Evolutionary conservation across 495 filamentous ascomycete species (phyloP).

Genomic region (Trichoderma orchidacearum): DNA sequence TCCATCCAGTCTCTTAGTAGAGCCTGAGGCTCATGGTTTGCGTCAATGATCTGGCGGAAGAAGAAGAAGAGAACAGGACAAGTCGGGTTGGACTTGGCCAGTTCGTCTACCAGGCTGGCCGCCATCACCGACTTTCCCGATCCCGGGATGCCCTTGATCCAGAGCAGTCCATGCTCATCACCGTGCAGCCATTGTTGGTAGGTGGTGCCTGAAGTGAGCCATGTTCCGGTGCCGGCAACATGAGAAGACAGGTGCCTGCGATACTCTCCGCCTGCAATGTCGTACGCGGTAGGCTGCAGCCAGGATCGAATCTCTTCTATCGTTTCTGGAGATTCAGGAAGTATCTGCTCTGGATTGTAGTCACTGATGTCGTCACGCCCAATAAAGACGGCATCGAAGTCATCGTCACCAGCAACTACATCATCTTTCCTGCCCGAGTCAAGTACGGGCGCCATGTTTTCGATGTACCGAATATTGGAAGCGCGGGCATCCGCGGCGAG

Average conservation of each 20-base stretch:
- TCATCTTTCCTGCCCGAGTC: background rate
- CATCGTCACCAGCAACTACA: background rate
- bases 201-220: conserved; percentile 18
- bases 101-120: conserved; percentile 15
- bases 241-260: conserved; percentile 20
- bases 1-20: conserved; percentile 28
- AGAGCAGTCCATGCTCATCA: conserved; percentile 18
- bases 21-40: conserved; percentile 21
- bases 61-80: conserved; percentile 35
- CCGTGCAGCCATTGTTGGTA: conserved; percentile 26
- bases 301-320: conserved; percentile 14
- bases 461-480: no score
- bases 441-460: no score
- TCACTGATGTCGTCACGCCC: conserved; percentile 14
- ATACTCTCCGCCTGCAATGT: conserved; percentile 7
- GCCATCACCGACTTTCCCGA: conserved; percentile 34
- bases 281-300: conserved; percentile 21
- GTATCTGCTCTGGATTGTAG: conserved; percentile 17
- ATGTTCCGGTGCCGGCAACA: conserved; percentile 25
- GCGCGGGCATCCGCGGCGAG: background rate
- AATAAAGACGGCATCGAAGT: conserved; percentile 15
- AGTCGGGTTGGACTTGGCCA: conserved; percentile 8
- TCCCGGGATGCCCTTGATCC: conserved; percentile 35
- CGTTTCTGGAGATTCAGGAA: conserved; percentile 9
- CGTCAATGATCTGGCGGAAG: conserved; percentile 33